Evolutionary conservation across 345 rosid species (phyloP).

Genomic region (Barbarea vulgaris): DNA sequence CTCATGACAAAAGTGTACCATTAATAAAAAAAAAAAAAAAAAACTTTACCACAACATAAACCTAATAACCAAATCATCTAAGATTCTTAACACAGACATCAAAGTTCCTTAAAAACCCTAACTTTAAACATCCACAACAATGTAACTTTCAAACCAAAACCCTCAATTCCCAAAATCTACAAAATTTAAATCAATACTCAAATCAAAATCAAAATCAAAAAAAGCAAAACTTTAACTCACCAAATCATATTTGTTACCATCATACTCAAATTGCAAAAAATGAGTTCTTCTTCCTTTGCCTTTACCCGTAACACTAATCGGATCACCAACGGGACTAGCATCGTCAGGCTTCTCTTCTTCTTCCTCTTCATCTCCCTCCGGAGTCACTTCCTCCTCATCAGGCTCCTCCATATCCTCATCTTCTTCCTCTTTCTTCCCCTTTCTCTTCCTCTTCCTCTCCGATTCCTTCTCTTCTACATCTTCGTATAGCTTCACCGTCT

Average conservation of each 20-base stretch:
- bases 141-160: neutral
- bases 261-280: constrained; percentile 68
- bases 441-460: constrained; percentile 35
- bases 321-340: constrained; percentile 76
- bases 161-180: neutral
- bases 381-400: constrained; percentile 29
- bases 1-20: neutral
- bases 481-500: constrained; percentile 56
- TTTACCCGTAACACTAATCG: constrained; percentile 64
- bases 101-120: constrained; percentile 10
- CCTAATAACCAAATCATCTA: neutral
- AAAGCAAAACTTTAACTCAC: constrained; percentile 48
- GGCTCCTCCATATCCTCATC: constrained; percentile 24
- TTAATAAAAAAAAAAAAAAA: neutral
- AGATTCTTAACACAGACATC: neutral
- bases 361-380: constrained; percentile 37
- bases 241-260: constrained; percentile 71
- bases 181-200: neutral
- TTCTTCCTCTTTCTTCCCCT: constrained; percentile 33
- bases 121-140: neutral
- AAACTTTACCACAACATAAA: neutral
- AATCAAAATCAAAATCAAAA: neutral
- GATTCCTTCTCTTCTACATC: constrained; percentile 40
- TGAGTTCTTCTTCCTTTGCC: constrained; percentile 73
- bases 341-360: constrained; percentile 72